Percentiles rank a stretch among this genome's conserved stretches.
Evolutionary conservation across 306 rosid genomes (phyloP).

Genomic region (Myrica gale): DNA sequence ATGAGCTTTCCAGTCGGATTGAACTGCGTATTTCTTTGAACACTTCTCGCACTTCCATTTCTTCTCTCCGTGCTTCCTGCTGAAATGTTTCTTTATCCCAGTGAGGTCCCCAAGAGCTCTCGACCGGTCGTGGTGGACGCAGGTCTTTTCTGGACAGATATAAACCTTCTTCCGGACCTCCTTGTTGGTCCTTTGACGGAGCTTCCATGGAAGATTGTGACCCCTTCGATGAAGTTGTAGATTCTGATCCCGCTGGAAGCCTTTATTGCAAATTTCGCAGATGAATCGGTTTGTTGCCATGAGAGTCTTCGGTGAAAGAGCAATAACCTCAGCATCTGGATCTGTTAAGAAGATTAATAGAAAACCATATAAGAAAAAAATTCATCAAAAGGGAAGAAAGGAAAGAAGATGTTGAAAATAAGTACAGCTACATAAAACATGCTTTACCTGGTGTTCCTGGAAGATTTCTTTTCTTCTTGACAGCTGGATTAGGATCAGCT

Average conservation of each 20-base stretch:
- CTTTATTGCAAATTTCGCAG: constrained; percentile 96
- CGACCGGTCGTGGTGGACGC: constrained; percentile 82
- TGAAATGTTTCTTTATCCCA: constrained; percentile 89
- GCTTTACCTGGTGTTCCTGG: constrained; percentile 92
- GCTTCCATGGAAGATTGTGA: constrained; percentile 95
- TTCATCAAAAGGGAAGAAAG: no score
- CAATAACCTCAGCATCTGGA: constrained; percentile 97
- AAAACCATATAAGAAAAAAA: background rate
- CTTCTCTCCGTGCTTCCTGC: constrained; percentile 94
- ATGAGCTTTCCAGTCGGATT: constrained; percentile 98
- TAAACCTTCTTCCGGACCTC: constrained; percentile 83
- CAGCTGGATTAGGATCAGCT: constrained; percentile 34
- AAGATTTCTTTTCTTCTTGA: constrained; percentile 82
- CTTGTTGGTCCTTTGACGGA: constrained; percentile 63
- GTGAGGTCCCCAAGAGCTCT: constrained; percentile 96
- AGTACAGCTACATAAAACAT: background rate
- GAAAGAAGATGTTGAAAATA: background rate
- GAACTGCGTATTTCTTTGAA: constrained; percentile 93
- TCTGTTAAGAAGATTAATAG: constrained; percentile 35
- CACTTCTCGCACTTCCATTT: constrained; percentile 98
- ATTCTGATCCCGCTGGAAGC: constrained; percentile 95
- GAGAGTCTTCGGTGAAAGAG: constrained; percentile 80
- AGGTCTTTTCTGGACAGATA: constrained; percentile 82
- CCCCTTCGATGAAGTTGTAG: constrained; percentile 91
- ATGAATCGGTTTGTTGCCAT: constrained; percentile 92